phyloP scores from a whole-genome alignment of 2,329 filamentous ascomycete genomes.

The Sclerotinia minor region DNA sequence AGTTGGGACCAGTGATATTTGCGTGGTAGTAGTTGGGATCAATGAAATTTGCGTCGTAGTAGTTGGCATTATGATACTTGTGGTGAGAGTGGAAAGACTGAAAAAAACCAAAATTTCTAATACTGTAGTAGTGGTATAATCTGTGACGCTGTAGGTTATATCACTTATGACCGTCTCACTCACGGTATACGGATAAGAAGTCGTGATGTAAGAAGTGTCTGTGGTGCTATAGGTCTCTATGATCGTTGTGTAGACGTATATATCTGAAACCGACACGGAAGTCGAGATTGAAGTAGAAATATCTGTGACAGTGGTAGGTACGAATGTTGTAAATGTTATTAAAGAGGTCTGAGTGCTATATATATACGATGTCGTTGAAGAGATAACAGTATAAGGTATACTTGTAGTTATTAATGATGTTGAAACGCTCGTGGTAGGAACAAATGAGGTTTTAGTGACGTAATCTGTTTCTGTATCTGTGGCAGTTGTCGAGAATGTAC shows the following conservation, averaged over 20 bases:
- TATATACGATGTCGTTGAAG: slow-evolving; percentile 14
- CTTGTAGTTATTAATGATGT: slow-evolving; percentile 8
- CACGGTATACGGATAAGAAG: slow-evolving; percentile 25
- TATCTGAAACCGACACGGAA: slow-evolving; percentile 17
- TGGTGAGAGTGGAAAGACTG: slow-evolving; percentile 10
- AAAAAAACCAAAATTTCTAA: background rate
- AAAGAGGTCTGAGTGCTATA: slow-evolving; percentile 12
- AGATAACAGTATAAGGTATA: slow-evolving; percentile 19
- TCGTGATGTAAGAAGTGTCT: slow-evolving; percentile 16
- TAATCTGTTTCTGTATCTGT: slow-evolving; percentile 11
- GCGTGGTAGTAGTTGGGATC: no score
- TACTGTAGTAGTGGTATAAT: slow-evolving; percentile 11
- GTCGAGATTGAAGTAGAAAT: slow-evolving; percentile 19
- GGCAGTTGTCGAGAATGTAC: background rate
- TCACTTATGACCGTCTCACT: slow-evolving; percentile 18
- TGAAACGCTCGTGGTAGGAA: slow-evolving; percentile 5
- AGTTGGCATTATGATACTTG: slow-evolving; percentile 11
- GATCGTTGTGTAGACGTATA: slow-evolving; percentile 17
- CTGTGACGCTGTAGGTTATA: slow-evolving; percentile 10
- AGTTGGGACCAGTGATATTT: no score
- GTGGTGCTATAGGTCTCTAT: slow-evolving; percentile 11
- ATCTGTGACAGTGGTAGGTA: slow-evolving; percentile 7
- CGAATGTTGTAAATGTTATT: background rate
- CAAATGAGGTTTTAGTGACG: background rate
- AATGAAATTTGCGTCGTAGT: slow-evolving; percentile 8